These are phyloP conservation scores for Termitomyces sp. DNA, from an alignment of 1,284 basidiomycete genomes.

Conservation along the genomic window DNA sequence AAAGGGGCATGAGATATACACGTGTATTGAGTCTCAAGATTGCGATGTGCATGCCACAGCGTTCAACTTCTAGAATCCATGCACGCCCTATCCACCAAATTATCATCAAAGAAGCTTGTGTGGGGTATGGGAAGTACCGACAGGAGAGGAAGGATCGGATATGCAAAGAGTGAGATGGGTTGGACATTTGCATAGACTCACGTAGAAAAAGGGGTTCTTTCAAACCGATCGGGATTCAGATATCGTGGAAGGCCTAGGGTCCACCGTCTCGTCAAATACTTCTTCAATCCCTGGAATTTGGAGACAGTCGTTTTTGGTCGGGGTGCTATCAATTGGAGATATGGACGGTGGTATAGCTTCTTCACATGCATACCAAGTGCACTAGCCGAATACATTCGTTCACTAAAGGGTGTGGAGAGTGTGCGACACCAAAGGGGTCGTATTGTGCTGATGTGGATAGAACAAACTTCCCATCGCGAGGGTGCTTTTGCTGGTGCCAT, in stretches of 20 bases:
- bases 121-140: not conserved
- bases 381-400: not conserved
- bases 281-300: not conserved
- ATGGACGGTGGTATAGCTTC: not conserved
- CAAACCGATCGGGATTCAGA: not conserved
- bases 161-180: not conserved
- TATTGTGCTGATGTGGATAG: not conserved
- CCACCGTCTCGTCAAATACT: no score
- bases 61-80: constrained; percentile 12
- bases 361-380: not conserved
- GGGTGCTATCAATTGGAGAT: not conserved
- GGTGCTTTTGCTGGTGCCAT: not conserved
- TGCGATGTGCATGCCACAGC: constrained; percentile 5
- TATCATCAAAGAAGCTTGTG: constrained; percentile 5
- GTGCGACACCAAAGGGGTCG: not conserved
- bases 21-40: constrained; percentile 23
- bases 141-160: not conserved
- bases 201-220: not conserved
- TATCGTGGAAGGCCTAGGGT: not conserved
- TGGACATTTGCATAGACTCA: not conserved
- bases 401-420: not conserved
- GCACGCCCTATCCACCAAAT: constrained; percentile 5
- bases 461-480: not conserved
- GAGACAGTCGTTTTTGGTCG: not conserved
- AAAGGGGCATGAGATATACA: constrained; percentile 33